phyloP scores from a whole-genome alignment of 148 eudicot genomes.

The Talinum fruticosum region DNA sequence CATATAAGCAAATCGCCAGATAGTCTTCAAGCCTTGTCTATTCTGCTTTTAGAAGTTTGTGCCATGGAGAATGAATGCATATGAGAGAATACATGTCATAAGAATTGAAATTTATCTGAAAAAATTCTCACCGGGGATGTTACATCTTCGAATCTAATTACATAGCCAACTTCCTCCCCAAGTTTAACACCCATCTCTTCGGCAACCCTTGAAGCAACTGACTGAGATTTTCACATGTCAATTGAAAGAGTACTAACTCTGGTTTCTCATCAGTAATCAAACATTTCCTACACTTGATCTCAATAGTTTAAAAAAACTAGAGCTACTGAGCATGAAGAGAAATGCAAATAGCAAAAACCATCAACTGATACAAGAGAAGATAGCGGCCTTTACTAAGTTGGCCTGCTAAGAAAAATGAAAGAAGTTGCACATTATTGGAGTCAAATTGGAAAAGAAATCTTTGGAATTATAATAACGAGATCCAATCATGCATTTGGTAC shows the following conservation, averaged over 20 bases:
- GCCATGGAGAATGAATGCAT: background rate
- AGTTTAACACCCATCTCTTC: slow-evolving; percentile 96
- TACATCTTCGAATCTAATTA: slow-evolving; percentile 93
- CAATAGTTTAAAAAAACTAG: background rate
- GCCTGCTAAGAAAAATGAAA: background rate
- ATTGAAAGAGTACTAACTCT: background rate
- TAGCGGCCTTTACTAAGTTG: background rate
- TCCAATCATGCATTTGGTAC: background rate
- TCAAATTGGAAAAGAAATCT: background rate
- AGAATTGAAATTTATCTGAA: slow-evolving; percentile 1
- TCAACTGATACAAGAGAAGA: background rate
- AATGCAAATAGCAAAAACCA: background rate
- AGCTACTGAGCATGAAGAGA: background rate
- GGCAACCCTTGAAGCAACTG: slow-evolving; percentile 92
- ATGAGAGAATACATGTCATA: background rate
- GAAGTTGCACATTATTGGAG: background rate
- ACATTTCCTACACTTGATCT: background rate
- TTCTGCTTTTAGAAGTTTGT: background rate
- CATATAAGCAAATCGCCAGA: slow-evolving; percentile 13
- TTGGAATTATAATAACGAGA: background rate
- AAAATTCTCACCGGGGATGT: slow-evolving; percentile 52
- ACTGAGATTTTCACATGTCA: slow-evolving; percentile 36
- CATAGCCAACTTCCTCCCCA: slow-evolving; percentile 99
- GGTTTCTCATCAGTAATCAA: background rate
- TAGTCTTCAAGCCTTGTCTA: background rate